A percentile compares a stretch with the other conserved stretches of the same genome.
phyloP scores from a whole-genome alignment of 768 basidiomycete species.

The Hemileccinum impolitum region DNA sequence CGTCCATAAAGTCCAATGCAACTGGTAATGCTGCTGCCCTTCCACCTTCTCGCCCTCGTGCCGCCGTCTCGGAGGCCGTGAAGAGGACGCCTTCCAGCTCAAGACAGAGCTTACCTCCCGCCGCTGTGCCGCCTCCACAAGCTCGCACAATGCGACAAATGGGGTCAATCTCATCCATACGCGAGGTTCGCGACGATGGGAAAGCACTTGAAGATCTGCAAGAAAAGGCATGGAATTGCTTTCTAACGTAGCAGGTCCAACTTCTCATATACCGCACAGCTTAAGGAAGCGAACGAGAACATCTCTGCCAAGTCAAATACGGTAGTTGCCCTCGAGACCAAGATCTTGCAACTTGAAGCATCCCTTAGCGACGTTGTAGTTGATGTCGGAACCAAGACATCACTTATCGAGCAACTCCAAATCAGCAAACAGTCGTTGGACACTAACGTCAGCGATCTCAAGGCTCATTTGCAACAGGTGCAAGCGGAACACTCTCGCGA shows the following conservation, averaged over 20 bases:
- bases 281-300: constrained; percentile 54
- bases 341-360: constrained; percentile 46
- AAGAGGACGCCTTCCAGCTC: constrained; percentile 47
- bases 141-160: constrained; percentile 46
- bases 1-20: constrained; percentile 44
- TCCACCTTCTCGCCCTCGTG: constrained; percentile 50
- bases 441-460: constrained; percentile 43
- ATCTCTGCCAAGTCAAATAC: constrained; percentile 50
- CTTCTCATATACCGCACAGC: constrained; percentile 35
- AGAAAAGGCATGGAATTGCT: constrained; percentile 44
- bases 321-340: constrained; percentile 51
- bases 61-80: constrained; percentile 63
- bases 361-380: constrained; percentile 46
- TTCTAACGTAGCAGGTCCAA: background rate
- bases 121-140: constrained; percentile 23
- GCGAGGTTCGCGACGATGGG: constrained; percentile 62
- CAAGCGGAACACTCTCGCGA: constrained; percentile 27
- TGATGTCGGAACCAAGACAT: constrained; percentile 47
- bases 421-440: constrained; percentile 48
- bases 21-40: constrained; percentile 24
- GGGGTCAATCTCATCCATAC: constrained; percentile 71
- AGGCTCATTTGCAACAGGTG: constrained; percentile 38
- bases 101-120: constrained; percentile 38
- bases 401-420: constrained; percentile 45
- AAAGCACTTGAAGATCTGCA: constrained; percentile 57